A percentile compares a stretch with the other conserved stretches of the same genome.
Evolutionary conservation across 495 filamentous ascomycete species (phyloP).

Genomic region (Tuber aestivum): DNA sequence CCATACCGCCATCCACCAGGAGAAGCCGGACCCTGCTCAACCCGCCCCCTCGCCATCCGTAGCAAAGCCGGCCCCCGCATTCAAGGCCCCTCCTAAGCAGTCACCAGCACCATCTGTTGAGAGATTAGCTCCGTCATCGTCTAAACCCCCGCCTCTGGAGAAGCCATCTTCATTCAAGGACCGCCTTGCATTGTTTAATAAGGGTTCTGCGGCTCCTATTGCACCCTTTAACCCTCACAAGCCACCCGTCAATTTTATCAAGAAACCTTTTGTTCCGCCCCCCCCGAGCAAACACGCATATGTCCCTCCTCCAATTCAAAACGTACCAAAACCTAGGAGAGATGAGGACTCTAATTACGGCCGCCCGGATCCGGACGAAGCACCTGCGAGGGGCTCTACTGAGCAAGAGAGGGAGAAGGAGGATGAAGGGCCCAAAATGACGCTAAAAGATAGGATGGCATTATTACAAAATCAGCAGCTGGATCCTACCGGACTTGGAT

Average conservation of each 20-base stretch:
- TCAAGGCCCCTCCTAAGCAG: conserved; percentile 47
- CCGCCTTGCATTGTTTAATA: conserved; percentile 96
- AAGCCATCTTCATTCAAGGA: conserved; percentile 90
- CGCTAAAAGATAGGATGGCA: conserved; percentile 89
- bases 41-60: conserved; percentile 45
- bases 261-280: conserved; percentile 96
- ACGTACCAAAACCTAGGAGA: conserved; percentile 68
- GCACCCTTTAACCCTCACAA: conserved; percentile 76
- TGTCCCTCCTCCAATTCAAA: conserved; percentile 63
- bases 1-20: not conserved
- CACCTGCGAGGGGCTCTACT: conserved; percentile 44
- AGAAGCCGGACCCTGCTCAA: conserved; percentile 13
- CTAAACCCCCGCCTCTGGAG: conserved; percentile 59
- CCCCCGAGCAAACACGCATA: conserved; percentile 92
- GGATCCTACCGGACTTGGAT: conserved; percentile 66
- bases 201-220: conserved; percentile 72
- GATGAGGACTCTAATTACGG: conserved; percentile 66
- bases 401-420: conserved; percentile 47
- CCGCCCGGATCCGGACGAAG: conserved; percentile 64
- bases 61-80: conserved; percentile 48
- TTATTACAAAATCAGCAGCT: conserved; percentile 87
- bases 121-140: conserved; percentile 41
- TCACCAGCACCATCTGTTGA: conserved; percentile 34
- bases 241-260: conserved; percentile 67
- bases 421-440: conserved; percentile 78